Conservation (phyloP, 371 early-diverging fungal species). For the Dichotomocladium elegans region DNA sequence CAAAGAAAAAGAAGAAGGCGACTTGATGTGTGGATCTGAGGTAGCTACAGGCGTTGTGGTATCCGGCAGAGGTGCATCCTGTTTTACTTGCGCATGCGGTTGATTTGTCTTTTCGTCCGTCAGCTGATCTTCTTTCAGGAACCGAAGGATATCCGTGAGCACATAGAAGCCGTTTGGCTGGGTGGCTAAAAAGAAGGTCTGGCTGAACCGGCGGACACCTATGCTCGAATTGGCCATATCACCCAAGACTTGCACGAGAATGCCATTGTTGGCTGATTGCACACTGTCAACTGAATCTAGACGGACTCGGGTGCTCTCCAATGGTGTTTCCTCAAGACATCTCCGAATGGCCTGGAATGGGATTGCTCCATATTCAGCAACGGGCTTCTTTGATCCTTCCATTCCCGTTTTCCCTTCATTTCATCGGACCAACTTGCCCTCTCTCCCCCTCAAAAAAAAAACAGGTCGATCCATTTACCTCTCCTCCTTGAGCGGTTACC, state of each 20-base stretch:
- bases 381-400: not conserved
- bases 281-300: constrained; percentile 91
- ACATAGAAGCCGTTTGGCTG: constrained; percentile 91
- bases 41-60: not conserved
- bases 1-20: too few species aligned
- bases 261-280: constrained; percentile 70
- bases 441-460: too few species aligned
- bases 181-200: constrained; percentile 91
- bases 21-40: too few species aligned
- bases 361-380: not conserved
- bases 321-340: constrained; percentile 69
- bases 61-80: not conserved
- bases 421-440: too few species aligned
- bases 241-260: constrained; percentile 90
- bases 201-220: constrained; percentile 81
- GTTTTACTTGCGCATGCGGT: not conserved
- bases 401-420: not conserved
- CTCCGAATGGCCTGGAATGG: constrained; percentile 68
- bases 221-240: constrained; percentile 83
- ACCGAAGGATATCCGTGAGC: constrained; percentile 93
- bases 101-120: not conserved
- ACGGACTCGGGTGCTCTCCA: constrained; percentile 78
- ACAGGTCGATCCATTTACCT: constrained; percentile 14
- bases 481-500: constrained; percentile 22
- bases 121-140: constrained; percentile 72